Evolutionary conservation across 345 rosid genomes (phyloP).

Genomic region (Erodium maritimum): DNA sequence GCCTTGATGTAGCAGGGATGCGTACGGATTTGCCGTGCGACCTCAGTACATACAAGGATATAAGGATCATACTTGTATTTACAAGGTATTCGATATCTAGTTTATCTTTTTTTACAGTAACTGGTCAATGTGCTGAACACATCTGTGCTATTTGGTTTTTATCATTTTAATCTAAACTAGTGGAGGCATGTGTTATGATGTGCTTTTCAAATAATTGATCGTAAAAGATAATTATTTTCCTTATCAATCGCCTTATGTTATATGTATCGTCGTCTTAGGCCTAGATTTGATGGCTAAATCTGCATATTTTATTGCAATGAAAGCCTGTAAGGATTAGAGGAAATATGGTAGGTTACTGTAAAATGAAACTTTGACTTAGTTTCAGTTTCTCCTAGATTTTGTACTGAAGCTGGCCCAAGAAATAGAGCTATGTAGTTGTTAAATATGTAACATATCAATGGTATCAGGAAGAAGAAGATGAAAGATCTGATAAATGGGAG

Average conservation of each 20-base stretch:
- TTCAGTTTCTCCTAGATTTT: not conserved
- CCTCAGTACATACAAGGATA: slow-evolving; percentile 84
- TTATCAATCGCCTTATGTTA: too few species aligned
- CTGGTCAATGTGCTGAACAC: not conserved
- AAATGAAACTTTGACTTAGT: too few species aligned
- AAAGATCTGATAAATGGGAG: slow-evolving; percentile 66
- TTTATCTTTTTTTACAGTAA: slow-evolving; percentile 2
- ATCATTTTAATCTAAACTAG: not conserved
- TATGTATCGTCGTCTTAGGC: too few species aligned
- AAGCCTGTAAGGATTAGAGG: too few species aligned
- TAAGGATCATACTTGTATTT: slow-evolving; percentile 53
- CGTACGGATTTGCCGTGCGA: slow-evolving; percentile 89
- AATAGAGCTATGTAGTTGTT: slow-evolving; percentile 2
- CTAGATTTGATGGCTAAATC: too few species aligned
- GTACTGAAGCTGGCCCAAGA: not conserved
- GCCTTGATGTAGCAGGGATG: slow-evolving; percentile 38
- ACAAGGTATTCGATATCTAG: slow-evolving; percentile 27
- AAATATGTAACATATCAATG: slow-evolving; percentile 12
- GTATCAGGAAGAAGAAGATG: slow-evolving; percentile 79
- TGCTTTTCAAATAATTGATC: not conserved
- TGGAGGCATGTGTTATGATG: not conserved
- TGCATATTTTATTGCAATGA: too few species aligned
- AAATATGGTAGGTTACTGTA: too few species aligned
- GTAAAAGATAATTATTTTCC: too few species aligned
- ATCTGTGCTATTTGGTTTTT: not conserved